Evolutionary conservation across 345 rosid species (phyloP).

Genomic region (Gossypium sturtianum): DNA sequence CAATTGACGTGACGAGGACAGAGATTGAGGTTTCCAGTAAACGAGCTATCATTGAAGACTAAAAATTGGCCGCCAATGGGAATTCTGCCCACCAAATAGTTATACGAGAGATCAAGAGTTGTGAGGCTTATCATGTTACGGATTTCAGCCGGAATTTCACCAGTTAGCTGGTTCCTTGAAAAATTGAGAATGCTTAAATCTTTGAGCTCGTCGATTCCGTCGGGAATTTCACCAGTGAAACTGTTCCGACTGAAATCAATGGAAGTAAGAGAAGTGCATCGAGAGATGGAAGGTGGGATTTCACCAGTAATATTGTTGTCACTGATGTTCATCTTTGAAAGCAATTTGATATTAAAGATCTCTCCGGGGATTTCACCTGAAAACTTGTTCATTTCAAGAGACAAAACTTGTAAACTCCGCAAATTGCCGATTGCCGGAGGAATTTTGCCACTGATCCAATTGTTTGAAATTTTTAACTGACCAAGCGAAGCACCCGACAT

Average conservation of each 20-base stretch:
- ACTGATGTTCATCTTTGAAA: slow-evolving; percentile 44
- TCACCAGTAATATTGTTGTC: slow-evolving; percentile 54
- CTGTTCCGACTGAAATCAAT: slow-evolving; percentile 66
- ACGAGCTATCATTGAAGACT: slow-evolving; percentile 63
- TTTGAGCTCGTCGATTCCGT: slow-evolving; percentile 35
- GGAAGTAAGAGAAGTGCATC: slow-evolving; percentile 39
- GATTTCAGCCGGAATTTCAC: slow-evolving; percentile 61
- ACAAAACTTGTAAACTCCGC: slow-evolving; percentile 31
- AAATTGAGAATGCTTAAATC: slow-evolving; percentile 58
- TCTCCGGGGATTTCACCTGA: slow-evolving; percentile 49
- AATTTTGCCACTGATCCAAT: slow-evolving; percentile 53
- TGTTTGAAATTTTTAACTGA: slow-evolving; percentile 42
- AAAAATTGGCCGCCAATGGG: slow-evolving; percentile 77
- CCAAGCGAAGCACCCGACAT: slow-evolving; percentile 54
- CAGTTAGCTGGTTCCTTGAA: slow-evolving; percentile 61
- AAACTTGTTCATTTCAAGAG: slow-evolving; percentile 45
- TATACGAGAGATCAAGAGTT: slow-evolving; percentile 65
- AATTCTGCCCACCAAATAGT: slow-evolving; percentile 51
- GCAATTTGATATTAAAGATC: slow-evolving; percentile 40
- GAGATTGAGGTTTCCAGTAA: slow-evolving; percentile 63
- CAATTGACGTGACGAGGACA: slow-evolving; percentile 45
- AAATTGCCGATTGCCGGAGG: slow-evolving; percentile 65
- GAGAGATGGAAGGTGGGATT: slow-evolving; percentile 47
- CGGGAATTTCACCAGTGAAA: slow-evolving; percentile 54
- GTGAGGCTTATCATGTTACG: slow-evolving; percentile 68